These are phyloP conservation scores for Debaryomyces coudertii DNA, from an alignment of 1,139 yeast species.

Conservation along the genomic window DNA sequence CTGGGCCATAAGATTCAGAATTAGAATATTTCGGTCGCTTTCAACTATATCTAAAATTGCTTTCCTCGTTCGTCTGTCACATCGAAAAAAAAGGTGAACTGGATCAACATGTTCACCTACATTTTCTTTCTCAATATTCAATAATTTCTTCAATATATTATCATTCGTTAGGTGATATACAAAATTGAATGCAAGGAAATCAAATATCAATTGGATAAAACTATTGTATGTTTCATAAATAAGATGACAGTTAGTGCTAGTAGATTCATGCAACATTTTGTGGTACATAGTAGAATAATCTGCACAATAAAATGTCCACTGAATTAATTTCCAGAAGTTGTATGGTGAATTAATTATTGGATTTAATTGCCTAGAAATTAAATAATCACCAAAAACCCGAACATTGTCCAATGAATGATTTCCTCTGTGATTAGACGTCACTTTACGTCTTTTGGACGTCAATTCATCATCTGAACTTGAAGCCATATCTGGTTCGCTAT, in stretches of 20 bases:
- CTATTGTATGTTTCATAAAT: slow-evolving; percentile 23
- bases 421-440: neutral
- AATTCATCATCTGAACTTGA: neutral
- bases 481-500: neutral
- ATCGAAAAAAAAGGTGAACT: neutral
- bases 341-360: slow-evolving; percentile 25
- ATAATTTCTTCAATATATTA: slow-evolving; percentile 1
- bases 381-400: slow-evolving; percentile 35
- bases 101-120: slow-evolving; percentile 3
- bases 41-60: neutral
- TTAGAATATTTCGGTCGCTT: slow-evolving; percentile 6
- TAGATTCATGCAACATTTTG: slow-evolving; percentile 20
- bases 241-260: slow-evolving; percentile 25
- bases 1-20: slow-evolving; percentile 22
- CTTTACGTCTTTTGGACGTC: neutral
- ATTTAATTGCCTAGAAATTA: slow-evolving; percentile 28
- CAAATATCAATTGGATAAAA: slow-evolving; percentile 25
- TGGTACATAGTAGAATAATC: slow-evolving; percentile 27
- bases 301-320: slow-evolving; percentile 43
- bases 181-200: slow-evolving; percentile 25
- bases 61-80: neutral
- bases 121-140: slow-evolving; percentile 1
- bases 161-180: slow-evolving; percentile 14
- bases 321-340: slow-evolving; percentile 34
- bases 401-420: slow-evolving; percentile 15